phyloP scores from a whole-genome alignment of 805 yeast genomes.

The Candida verbasci region DNA sequence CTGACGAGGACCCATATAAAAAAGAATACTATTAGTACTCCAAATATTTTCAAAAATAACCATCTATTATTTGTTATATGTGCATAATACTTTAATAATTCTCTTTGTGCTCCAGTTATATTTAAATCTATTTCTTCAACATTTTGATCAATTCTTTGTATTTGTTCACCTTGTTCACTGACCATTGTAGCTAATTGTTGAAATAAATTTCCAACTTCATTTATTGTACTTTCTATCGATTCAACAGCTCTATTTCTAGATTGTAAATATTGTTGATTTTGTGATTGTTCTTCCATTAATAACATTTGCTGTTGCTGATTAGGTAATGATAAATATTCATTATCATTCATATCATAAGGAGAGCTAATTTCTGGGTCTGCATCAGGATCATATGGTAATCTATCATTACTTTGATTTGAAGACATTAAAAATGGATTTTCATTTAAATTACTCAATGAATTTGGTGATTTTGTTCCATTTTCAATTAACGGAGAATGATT shows the following conservation, averaged over 20 bases:
- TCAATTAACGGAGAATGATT: constrained; percentile 23
- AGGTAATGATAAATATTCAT: constrained; percentile 66
- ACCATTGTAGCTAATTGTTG: constrained; percentile 97
- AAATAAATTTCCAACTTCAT: constrained; percentile 91
- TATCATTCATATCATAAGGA: constrained; percentile 22
- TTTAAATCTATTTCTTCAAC: constrained; percentile 90
- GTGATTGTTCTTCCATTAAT: constrained; percentile 73
- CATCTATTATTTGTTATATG: constrained; percentile 86
- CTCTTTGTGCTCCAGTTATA: constrained; percentile 91
- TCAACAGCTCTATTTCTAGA: constrained; percentile 89
- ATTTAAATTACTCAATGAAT: constrained; percentile 9
- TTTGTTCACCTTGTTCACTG: constrained; percentile 93
- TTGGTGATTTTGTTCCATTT: constrained; percentile 4
- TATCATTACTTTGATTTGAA: constrained; percentile 1
- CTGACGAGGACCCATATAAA: constrained; percentile 76
- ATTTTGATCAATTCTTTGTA: constrained; percentile 91
- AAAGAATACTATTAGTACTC: constrained; percentile 74
- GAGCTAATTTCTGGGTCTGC: constrained; percentile 21
- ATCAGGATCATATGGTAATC: constrained; percentile 21
- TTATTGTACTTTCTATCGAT: constrained; percentile 93
- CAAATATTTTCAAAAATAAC: constrained; percentile 86
- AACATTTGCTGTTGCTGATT: constrained; percentile 76
- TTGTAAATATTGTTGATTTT: constrained; percentile 60
- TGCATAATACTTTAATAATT: constrained; percentile 83
- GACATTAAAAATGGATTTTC: constrained; percentile 37